Conservation (phyloP, 2,329 filamentous ascomycete genomes). For the Cryphonectria nitschkei region DNA sequence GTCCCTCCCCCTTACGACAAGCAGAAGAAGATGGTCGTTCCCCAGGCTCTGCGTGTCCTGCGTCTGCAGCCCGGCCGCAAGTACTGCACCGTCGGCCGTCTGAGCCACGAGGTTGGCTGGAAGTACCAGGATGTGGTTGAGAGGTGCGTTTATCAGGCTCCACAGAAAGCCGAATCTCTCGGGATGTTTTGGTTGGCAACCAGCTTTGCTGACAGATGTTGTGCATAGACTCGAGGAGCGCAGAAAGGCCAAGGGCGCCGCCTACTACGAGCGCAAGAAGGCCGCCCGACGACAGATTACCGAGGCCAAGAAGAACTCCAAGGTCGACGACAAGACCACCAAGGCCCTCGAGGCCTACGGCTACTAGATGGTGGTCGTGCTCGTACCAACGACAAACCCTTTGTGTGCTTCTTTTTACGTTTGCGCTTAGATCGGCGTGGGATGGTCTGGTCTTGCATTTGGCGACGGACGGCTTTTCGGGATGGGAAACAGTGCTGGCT, state of each 20-base stretch:
- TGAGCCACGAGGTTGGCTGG: conserved; percentile 99
- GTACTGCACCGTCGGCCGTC: conserved; percentile 98
- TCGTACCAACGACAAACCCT: conserved; percentile 28
- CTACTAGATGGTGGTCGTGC: conserved; percentile 66
- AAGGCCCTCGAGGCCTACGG: conserved; percentile 87
- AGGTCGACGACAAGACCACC: conserved; percentile 83
- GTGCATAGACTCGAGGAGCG: conserved; percentile 90
- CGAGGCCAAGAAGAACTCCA: conserved; percentile 91
- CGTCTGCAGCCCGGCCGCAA: conserved; percentile 98
- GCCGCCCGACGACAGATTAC: conserved; percentile 85
- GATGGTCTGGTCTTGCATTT: conserved; percentile 31
- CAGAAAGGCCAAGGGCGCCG: conserved; percentile 98
- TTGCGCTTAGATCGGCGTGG: conserved; percentile 31
- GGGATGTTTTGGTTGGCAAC: neutral
- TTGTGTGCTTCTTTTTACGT: conserved; percentile 30
- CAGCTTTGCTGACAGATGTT: conserved; percentile 25
- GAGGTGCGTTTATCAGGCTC: conserved; percentile 67
- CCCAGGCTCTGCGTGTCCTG: conserved; percentile 95
- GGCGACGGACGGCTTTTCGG: conserved; percentile 28
- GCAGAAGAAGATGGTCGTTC: conserved; percentile 99
- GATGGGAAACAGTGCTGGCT: conserved; percentile 27
- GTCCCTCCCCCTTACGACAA: conserved; percentile 98
- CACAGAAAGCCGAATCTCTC: neutral
- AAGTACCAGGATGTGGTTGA: conserved; percentile 99
- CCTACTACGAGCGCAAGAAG: conserved; percentile 99